Percentiles rank a stretch among this genome's conserved stretches.
These are phyloP conservation scores for Cyclostephanos tholiformis DNA, from an alignment of 108 stramenopile species.

Conservation along the genomic window DNA sequence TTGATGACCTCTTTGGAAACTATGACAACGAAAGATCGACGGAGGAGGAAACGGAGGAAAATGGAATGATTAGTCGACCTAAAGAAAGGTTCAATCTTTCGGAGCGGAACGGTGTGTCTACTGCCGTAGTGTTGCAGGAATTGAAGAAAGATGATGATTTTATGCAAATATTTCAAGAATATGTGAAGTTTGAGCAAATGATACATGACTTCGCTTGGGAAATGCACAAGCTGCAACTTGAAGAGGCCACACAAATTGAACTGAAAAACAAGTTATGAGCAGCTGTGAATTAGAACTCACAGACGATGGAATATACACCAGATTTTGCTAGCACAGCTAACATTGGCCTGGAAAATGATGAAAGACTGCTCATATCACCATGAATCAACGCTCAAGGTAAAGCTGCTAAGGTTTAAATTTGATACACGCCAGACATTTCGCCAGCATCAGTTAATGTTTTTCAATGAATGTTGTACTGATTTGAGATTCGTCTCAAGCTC, in stretches of 20 bases:
- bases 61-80: not conserved
- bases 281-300: not conserved
- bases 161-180: conserved; percentile 34
- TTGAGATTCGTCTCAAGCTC: too few relatives aligned
- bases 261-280: not conserved
- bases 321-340: too few relatives aligned
- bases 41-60: not conserved
- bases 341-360: too few relatives aligned
- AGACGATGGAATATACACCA: not conserved
- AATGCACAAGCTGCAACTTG: conserved; percentile 51
- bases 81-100: conserved; percentile 18
- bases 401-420: too few relatives aligned
- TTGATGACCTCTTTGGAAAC: conserved; percentile 21
- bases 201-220: conserved; percentile 43
- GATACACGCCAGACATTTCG: too few relatives aligned
- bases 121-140: conserved; percentile 39
- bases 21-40: not conserved
- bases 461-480: too few relatives aligned
- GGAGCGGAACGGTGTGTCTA: conserved; percentile 33
- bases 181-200: conserved; percentile 49
- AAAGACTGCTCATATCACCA: too few relatives aligned
- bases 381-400: too few relatives aligned
- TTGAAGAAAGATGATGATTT: conserved; percentile 46
- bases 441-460: too few relatives aligned
- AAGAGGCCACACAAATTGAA: conserved; percentile 6